Evolutionary conservation across 768 basidiomycete genomes (phyloP).

Genomic region (Coprinopsis marcescibilis): DNA sequence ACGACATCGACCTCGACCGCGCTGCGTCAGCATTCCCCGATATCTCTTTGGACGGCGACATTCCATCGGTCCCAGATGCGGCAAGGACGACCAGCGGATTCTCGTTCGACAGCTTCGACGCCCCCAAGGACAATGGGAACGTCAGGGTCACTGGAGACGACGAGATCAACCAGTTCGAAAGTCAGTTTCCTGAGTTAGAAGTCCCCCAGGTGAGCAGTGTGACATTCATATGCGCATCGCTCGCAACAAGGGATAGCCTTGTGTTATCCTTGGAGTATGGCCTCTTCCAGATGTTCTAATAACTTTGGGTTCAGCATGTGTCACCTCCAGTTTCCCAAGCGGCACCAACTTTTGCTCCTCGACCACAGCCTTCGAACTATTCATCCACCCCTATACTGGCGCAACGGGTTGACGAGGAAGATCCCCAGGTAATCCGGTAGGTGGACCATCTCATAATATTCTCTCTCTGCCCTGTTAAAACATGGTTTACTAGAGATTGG

Average conservation of each 20-base stretch:
- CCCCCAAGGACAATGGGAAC: conserved; percentile 30
- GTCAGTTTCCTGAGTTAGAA: conserved; percentile 78
- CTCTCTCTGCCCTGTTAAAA: not conserved
- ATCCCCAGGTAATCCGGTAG: conserved; percentile 83
- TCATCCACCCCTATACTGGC: conserved; percentile 70
- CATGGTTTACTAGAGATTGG: conserved; percentile 59
- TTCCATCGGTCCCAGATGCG: conserved; percentile 34
- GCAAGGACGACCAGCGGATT: conserved; percentile 33
- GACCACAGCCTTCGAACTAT: conserved; percentile 65
- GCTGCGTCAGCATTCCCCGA: conserved; percentile 85
- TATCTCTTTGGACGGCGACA: conserved; percentile 67
- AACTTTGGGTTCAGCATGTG: conserved; percentile 4
- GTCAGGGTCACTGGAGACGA: conserved; percentile 84
- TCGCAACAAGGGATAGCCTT: too few species aligned
- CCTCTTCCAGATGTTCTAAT: too few species aligned
- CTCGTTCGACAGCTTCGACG: conserved; percentile 62
- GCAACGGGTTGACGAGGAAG: conserved; percentile 67
- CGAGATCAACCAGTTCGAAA: conserved; percentile 81
- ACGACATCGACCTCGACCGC: conserved; percentile 74
- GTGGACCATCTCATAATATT: conserved; percentile 16
- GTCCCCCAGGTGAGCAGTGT: conserved; percentile 30
- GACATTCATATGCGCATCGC: too few species aligned
- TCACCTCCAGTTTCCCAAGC: conserved; percentile 31
- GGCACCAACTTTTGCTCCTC: conserved; percentile 64
- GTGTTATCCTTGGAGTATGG: too few species aligned